Conservation (phyloP, 345 rosid genomes). For the Schrenkiella parvula region DNA sequence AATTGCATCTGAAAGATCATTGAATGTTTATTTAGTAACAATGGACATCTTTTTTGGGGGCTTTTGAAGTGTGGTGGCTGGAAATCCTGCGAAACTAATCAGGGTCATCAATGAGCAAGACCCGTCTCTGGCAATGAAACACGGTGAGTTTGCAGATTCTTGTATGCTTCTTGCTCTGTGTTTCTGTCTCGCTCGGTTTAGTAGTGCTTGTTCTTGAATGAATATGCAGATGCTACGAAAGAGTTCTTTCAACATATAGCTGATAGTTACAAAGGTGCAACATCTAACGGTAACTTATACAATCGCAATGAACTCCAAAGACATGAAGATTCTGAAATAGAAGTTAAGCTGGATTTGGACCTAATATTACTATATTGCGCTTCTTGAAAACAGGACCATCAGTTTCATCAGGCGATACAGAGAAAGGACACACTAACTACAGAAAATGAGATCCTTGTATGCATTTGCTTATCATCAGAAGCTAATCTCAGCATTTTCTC, state of each 20-base stretch:
- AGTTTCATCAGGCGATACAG: constrained; percentile 13
- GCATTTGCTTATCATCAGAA: constrained; percentile 24
- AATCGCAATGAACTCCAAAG: not conserved
- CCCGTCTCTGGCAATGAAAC: constrained; percentile 20
- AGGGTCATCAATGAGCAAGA: constrained; percentile 55
- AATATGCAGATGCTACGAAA: constrained; percentile 28
- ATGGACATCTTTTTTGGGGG: not conserved
- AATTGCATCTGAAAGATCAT: not conserved
- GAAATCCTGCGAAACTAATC: constrained; percentile 75
- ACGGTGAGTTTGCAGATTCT: constrained; percentile 21
- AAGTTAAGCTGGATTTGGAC: not conserved
- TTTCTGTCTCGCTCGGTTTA: not conserved
- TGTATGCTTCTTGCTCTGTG: not conserved
- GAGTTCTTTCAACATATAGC: constrained; percentile 36
- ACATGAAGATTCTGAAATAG: not conserved
- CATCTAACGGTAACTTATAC: constrained; percentile 21
- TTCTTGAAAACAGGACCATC: constrained; percentile 8
- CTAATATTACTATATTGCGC: not conserved
- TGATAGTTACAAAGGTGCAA: constrained; percentile 14
- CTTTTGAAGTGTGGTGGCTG: constrained; percentile 68
- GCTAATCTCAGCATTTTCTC: constrained; percentile 15
- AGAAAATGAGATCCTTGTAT: constrained; percentile 14
- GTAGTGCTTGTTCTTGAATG: not conserved
- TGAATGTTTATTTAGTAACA: not conserved
- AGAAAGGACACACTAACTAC: constrained; percentile 20